Evolutionary conservation across 2,329 filamentous ascomycete species (phyloP), one percentile per base, ranked within the genome.

Genomic region (Drechmeria coniospora): DNA sequence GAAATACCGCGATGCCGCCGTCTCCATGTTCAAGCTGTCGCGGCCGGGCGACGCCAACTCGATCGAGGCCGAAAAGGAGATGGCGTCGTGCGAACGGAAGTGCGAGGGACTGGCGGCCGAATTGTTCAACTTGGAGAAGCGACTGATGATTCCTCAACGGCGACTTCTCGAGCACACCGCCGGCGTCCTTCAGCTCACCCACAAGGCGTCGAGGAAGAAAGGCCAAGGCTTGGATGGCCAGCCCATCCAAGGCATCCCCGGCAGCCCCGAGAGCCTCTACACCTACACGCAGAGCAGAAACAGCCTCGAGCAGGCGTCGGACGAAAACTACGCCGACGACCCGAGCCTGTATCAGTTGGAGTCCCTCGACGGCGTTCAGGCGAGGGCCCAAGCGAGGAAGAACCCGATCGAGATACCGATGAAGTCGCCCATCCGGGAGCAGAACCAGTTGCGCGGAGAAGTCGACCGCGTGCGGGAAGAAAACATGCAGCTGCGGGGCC

Each of bases 1-100:
- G 30, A 98, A 95, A 58, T 83, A 94, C 43, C 79, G 84, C 42
- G 87, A 95, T 63, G 90, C 90, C 1, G 83, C 90, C 8, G 70
- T 78, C 37, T 92, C 84, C 22, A 75, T 98, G 54, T 76, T 77
- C 32, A 76, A 79, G 42, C 62, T 98, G 17, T 83, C 92, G 47
- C 70, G 70, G 7, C 65, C 73, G n/a, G 63, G 65, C 8, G 46
- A 43, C 8, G 28, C 46, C 8, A 51, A 53, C n/a, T 58, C 67
- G 37, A 60, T 65, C 50, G 52, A 75, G 43, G 77, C 79, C 6
- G 79, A 87, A 36, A 69, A 72, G 10, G 87, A 93, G 48, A 66
- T 83, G 21, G 64, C 70, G 20, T 63, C 70, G 6, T 83, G 77
- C 45, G 77, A 79, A 47, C 74, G 70, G 40, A 87, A 80, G 51